These are phyloP conservation scores for Apiospora malaysiana DNA, from an alignment of 2,329 filamentous ascomycete species.

Conservation along the genomic window DNA sequence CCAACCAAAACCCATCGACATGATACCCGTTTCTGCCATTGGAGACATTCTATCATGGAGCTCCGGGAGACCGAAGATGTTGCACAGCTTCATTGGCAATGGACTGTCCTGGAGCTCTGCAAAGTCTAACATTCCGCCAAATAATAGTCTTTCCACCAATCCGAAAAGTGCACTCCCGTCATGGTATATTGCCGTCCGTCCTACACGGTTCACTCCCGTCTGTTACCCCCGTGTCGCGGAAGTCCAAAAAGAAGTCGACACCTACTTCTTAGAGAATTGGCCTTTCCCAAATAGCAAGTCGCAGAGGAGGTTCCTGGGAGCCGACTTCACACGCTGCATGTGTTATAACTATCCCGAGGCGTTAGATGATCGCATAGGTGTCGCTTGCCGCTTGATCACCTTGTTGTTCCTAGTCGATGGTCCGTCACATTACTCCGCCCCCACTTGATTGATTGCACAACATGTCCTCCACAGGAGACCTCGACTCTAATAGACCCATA, in stretches of 20 bases:
- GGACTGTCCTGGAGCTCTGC: neutral
- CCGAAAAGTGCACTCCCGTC: neutral
- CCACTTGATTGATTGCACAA: neutral
- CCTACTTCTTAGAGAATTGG: constrained; percentile 47
- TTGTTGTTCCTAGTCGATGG: constrained; percentile 51
- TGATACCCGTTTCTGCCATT: neutral
- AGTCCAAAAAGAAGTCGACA: constrained; percentile 42
- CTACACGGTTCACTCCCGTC: neutral
- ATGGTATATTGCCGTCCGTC: constrained; percentile 12
- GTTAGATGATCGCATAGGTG: constrained; percentile 44
- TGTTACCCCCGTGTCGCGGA: constrained; percentile 36
- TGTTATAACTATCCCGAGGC: constrained; percentile 47
- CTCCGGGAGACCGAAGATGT: neutral
- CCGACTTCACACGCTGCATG: constrained; percentile 43
- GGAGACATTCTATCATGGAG: neutral
- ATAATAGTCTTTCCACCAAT: neutral
- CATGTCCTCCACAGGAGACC: no score
- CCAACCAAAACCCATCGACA: neutral
- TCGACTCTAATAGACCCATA: no score
- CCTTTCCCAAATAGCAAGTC: constrained; percentile 40
- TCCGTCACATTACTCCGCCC: constrained; percentile 29
- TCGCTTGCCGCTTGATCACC: constrained; percentile 46
- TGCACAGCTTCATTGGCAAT: neutral
- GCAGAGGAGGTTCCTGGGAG: constrained; percentile 40
- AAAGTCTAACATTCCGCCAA: neutral